Evolutionary conservation across 2,329 filamentous ascomycete genomes (phyloP), one percentile per base, ranked within the genome.

Genomic region (Leptographium wingfieldii): DNA sequence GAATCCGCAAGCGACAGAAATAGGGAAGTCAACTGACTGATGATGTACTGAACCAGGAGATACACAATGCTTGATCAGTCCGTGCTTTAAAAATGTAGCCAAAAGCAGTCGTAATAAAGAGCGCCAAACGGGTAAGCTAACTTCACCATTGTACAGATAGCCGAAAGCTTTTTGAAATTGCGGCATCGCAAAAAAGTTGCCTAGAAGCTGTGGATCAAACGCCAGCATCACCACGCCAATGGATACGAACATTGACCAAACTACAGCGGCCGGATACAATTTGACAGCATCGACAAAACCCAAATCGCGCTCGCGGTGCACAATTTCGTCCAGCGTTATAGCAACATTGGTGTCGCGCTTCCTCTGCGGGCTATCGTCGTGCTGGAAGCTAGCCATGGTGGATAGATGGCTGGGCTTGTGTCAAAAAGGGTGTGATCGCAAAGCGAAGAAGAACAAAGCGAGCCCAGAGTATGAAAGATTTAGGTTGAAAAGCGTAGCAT

Each of bases 171-270:
- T 67, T 63, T 79, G 76, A 66, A 84, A 85, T n/a, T 78, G 76
- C 0, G 80, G 80, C 56, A 78, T 80, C 3, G 80, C 77, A 65
- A 82, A 85, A 58, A 87, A 74, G 62, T 83, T 83, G 29, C 82
- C 82, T 22, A 86, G 75, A 11, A 87, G 76, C 67, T 86, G 83
- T 0, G 82, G 80, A 67, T 86, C 83, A 66, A 86, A 87, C 4
- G 81, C 60, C 81, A 60, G 58, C 58, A 60, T 60, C 51, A 57
- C 48, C 55, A 78, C 79, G 3, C 80, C 77, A 64, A 83, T 70
- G 5, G 78, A 82, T 63, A 85, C 81, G 66, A 82, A 83, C 51
- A 77, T 72, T 9, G 80, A 82, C 82, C 82, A 85, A 19, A 68
- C 71, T 25, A 78, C 74, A 9, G 76, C 75, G 31, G 72, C 71